Percentiles rank a stretch among this genome's conserved stretches.
These are phyloP conservation scores for Cystobasidiaceae sp. DNA, from an alignment of 1,284 basidiomycete genomes.

Conservation along the genomic window DNA sequence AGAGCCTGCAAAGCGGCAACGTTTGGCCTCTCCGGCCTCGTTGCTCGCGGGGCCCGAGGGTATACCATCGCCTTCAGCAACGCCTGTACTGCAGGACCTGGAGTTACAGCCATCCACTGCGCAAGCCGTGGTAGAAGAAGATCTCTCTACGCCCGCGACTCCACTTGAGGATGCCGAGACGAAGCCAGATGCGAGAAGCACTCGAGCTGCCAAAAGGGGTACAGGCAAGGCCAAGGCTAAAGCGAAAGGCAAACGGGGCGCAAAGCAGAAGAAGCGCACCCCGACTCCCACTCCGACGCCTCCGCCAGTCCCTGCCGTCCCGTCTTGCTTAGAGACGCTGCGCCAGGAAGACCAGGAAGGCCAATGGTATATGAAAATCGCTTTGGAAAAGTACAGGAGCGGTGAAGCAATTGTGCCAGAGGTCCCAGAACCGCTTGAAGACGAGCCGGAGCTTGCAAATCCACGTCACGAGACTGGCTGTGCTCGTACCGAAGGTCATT, in stretches of 20 bases:
- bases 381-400: constrained; percentile 49
- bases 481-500: constrained; percentile 87
- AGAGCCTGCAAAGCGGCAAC: not conserved
- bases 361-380: constrained; percentile 73
- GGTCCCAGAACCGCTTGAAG: constrained; percentile 30
- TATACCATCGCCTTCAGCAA: not conserved
- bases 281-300: constrained; percentile 5
- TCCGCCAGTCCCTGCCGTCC: not conserved
- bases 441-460: constrained; percentile 22
- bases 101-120: constrained; percentile 43
- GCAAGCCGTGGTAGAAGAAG: constrained; percentile 40
- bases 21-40: not conserved
- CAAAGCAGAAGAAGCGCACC: constrained; percentile 17
- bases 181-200: constrained; percentile 45
- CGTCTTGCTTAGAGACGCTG: not conserved
- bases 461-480: constrained; percentile 71
- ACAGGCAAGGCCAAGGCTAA: not conserved
- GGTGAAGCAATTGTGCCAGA: constrained; percentile 41
- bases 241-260: not conserved
- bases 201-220: not conserved
- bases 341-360: constrained; percentile 72
- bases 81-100: constrained; percentile 24
- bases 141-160: constrained; percentile 51
- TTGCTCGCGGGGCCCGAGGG: not conserved
- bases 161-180: not conserved